Conservation (phyloP, 2,329 filamentous ascomycete species). For the Fusarium sp. region DNA sequence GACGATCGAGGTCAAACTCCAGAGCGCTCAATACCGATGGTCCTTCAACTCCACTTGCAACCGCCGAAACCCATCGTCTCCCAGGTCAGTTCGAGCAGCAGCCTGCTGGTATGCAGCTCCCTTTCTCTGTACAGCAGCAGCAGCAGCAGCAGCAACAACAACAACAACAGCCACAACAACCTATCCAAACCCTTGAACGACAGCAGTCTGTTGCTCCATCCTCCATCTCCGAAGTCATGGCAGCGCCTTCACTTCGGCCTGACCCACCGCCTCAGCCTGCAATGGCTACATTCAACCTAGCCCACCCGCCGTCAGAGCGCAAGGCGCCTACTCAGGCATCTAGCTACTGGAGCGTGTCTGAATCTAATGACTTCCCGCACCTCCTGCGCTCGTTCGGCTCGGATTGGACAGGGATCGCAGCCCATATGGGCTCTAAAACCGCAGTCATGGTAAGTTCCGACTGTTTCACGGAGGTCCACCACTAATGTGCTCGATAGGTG, state of each 20-base stretch:
- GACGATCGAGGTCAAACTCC: conserved; percentile 65
- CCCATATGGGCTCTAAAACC: conserved; percentile 84
- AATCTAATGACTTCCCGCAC: conserved; percentile 79
- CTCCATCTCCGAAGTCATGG: conserved; percentile 63
- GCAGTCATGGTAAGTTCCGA: conserved; percentile 76
- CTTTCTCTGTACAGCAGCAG: conserved; percentile 46
- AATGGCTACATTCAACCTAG: conserved; percentile 61
- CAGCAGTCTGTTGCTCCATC: conserved; percentile 47
- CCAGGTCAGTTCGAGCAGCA: conserved; percentile 57
- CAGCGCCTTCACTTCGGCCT: conserved; percentile 64
- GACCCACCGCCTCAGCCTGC: conserved; percentile 61
- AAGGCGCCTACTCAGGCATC: conserved; percentile 69
- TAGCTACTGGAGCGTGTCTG: conserved; percentile 89
- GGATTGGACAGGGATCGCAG: conserved; percentile 79
- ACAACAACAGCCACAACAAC: conserved; percentile 22
- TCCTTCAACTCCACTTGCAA: conserved; percentile 49
- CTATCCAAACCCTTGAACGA: conserved; percentile 47
- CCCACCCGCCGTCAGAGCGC: conserved; percentile 57
- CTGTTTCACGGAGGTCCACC: not conserved
- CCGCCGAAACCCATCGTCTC: conserved; percentile 53
- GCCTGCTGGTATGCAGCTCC: conserved; percentile 53
- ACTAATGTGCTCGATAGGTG: conserved; percentile 56
- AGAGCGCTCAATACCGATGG: conserved; percentile 58
- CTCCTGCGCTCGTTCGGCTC: conserved; percentile 80
- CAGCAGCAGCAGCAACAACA: conserved; percentile 37